A percentile compares a stretch with the other conserved stretches of the same genome.
These are phyloP conservation scores for Beta corolliflora DNA, from an alignment of 179 eudicot genomes.

Conservation along the genomic window DNA sequence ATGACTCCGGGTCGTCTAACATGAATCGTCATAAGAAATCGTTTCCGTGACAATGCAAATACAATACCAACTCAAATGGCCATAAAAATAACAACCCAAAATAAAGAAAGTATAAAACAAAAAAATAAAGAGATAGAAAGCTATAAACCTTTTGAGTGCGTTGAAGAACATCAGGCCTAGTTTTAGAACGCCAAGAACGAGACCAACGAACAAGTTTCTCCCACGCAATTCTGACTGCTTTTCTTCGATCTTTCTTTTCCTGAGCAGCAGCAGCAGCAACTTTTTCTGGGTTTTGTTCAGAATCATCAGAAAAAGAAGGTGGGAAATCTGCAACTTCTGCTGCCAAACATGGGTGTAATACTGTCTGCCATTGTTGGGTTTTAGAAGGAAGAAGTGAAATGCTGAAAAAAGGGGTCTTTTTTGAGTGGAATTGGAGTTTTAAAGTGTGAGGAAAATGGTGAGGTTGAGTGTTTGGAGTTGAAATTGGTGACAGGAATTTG, in stretches of 20 bases:
- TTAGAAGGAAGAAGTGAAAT: neutral
- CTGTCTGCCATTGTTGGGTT: neutral
- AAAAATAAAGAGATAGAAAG: neutral
- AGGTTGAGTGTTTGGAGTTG: constrained; percentile 12
- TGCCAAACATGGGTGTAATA: constrained; percentile 20
- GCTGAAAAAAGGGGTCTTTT: neutral
- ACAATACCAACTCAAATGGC: neutral
- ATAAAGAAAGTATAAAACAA: neutral
- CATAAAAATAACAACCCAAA: neutral
- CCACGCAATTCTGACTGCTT: constrained; percentile 81
- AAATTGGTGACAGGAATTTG: constrained; percentile 20
- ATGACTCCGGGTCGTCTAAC: too few species aligned
- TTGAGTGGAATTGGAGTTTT: constrained; percentile 16
- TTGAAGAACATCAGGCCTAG: constrained; percentile 74
- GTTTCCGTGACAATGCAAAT: too few species aligned
- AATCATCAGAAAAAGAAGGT: constrained; percentile 13
- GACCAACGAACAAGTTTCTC: constrained; percentile 96
- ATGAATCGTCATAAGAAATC: too few species aligned
- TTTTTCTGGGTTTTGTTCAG: constrained; percentile 21
- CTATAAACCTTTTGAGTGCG: constrained; percentile 70
- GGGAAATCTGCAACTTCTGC: constrained; percentile 22
- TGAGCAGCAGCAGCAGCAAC: constrained; percentile 17
- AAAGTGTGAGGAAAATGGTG: constrained; percentile 9
- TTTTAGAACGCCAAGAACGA: constrained; percentile 75
- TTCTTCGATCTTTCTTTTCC: constrained; percentile 53